phyloP scores from a whole-genome alignment of 2,329 filamentous ascomycete species.

The Cytospora leucostoma region DNA sequence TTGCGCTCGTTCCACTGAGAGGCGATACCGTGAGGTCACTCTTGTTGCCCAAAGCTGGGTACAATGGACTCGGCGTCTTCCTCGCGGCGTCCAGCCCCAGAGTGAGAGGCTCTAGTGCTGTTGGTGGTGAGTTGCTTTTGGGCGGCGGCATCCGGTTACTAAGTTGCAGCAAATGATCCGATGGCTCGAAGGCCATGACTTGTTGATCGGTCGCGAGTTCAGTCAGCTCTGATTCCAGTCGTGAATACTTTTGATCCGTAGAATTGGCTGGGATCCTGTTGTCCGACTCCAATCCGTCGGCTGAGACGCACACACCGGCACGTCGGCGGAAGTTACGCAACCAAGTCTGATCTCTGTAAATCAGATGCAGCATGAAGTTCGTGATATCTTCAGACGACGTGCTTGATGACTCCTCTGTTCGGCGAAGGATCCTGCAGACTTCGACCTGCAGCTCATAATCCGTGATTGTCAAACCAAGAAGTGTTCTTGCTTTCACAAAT shows the following conservation, averaged over 20 bases:
- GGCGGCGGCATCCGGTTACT: slow-evolving; percentile 30
- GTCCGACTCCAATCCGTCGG: slow-evolving; percentile 50
- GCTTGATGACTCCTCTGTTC: slow-evolving; percentile 55
- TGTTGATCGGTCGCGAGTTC: slow-evolving; percentile 52
- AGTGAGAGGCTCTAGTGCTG: neutral
- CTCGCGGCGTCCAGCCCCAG: neutral
- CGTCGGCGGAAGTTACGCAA: slow-evolving; percentile 57
- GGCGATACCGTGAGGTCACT: neutral
- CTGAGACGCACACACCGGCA: slow-evolving; percentile 57
- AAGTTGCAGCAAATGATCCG: slow-evolving; percentile 45
- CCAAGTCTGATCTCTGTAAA: slow-evolving; percentile 54
- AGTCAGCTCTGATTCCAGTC: slow-evolving; percentile 57
- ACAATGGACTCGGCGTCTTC: neutral
- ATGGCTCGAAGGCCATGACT: slow-evolving; percentile 48
- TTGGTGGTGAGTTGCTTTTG: slow-evolving; percentile 25
- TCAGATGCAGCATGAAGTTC: slow-evolving; percentile 58
- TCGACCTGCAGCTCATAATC: slow-evolving; percentile 62
- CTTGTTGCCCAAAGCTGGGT: neutral
- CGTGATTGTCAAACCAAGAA: slow-evolving; percentile 60
- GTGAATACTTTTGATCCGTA: slow-evolving; percentile 59
- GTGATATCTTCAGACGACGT: slow-evolving; percentile 52
- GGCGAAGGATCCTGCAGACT: slow-evolving; percentile 58
- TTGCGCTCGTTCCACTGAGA: neutral
- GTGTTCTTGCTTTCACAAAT: slow-evolving; percentile 52
- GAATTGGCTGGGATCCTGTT: slow-evolving; percentile 60